Percentiles rank a stretch among this genome's conserved stretches.
Evolutionary conservation across 179 eudicot species (phyloP).

Genomic region (Monotropa hypopitys): DNA sequence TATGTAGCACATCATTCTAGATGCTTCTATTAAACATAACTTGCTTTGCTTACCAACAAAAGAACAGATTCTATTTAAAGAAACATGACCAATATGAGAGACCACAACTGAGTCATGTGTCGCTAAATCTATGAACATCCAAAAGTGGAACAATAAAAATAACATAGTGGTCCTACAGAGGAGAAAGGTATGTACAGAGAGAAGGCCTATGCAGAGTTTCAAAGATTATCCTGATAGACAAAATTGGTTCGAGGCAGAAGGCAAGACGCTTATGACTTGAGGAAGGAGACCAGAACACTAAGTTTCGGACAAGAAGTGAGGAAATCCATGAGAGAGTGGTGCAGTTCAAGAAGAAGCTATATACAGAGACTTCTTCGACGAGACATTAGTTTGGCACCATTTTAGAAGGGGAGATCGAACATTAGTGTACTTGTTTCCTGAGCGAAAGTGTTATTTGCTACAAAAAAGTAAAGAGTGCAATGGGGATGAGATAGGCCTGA

Average conservation of each 20-base stretch:
- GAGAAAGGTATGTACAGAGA: neutral
- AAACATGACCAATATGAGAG: neutral
- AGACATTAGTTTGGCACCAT: neutral
- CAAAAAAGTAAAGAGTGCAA: neutral
- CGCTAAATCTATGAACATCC: neutral
- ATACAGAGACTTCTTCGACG: neutral
- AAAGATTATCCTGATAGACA: neutral
- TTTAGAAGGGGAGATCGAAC: neutral
- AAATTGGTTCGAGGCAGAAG: neutral
- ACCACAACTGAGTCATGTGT: neutral
- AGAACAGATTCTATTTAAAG: neutral
- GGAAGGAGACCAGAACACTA: neutral
- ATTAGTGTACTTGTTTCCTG: neutral
- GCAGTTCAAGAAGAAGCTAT: neutral
- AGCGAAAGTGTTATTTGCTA: neutral
- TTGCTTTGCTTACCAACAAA: neutral
- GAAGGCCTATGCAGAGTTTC: neutral
- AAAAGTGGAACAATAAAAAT: neutral
- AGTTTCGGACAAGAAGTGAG: neutral
- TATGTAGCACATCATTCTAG: neutral
- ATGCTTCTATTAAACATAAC: neutral
- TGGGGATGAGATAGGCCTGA: neutral
- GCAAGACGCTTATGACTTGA: neutral
- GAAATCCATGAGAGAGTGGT: neutral
- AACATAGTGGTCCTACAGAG: neutral